phyloP scores from a whole-genome alignment of 2,329 filamentous ascomycete genomes.

The Elsinoe fawcettii region DNA sequence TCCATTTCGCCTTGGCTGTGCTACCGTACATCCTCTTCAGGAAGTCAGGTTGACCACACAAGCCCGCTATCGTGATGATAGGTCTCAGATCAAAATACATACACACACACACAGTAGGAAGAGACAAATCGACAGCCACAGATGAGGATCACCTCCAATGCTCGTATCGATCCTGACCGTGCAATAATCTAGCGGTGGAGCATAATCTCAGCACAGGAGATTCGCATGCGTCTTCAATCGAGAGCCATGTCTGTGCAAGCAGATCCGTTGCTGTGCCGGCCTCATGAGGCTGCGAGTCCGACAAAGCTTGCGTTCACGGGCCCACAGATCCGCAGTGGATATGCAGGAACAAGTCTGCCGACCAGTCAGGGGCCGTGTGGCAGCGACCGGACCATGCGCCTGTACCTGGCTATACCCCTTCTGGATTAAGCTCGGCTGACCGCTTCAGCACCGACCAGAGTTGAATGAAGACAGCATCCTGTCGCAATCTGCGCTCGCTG shows the following conservation, averaged over 20 bases:
- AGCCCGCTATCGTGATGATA: background rate
- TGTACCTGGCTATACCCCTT: constrained; percentile 9
- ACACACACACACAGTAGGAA: background rate
- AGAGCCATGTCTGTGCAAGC: background rate
- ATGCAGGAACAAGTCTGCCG: constrained; percentile 11
- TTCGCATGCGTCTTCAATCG: background rate
- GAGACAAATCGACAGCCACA: background rate
- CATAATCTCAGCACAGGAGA: background rate
- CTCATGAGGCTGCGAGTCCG: background rate
- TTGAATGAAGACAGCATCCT: constrained; percentile 5
- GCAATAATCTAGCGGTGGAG: background rate
- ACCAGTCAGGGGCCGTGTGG: constrained; percentile 9
- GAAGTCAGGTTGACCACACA: background rate
- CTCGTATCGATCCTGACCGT: background rate
- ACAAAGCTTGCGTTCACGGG: constrained; percentile 1
- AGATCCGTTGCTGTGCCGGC: constrained; percentile 8
- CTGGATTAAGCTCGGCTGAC: background rate
- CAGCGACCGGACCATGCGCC: constrained; percentile 9
- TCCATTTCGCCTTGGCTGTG: constrained; percentile 1
- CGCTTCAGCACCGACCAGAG: constrained; percentile 11
- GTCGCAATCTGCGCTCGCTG: constrained; percentile 10
- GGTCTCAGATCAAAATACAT: constrained; percentile 2
- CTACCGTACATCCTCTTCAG: background rate
- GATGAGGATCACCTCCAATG: background rate
- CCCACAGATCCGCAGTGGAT: constrained; percentile 4